These are phyloP conservation scores for Chrysoporthe puriensis DNA, from an alignment of 2,329 filamentous ascomycete genomes.

Conservation along the genomic window DNA sequence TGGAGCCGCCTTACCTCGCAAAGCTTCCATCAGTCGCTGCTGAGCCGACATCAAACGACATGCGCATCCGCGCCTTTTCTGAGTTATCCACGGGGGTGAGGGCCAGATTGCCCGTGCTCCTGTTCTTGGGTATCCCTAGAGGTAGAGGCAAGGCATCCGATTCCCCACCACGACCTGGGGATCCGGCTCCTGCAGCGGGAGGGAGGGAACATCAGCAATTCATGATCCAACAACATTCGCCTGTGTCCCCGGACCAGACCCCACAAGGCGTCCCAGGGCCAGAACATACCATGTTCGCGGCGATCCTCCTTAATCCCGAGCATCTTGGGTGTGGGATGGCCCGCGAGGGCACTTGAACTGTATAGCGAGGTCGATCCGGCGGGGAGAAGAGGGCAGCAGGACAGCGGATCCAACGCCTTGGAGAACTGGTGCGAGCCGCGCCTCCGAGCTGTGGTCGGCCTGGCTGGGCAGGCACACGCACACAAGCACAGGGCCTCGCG, in stretches of 20 bases:
- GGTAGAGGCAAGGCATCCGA: constrained; percentile 34
- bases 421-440: constrained; percentile 7
- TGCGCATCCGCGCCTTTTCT: constrained; percentile 66
- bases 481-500: constrained; percentile 8
- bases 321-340: constrained; percentile 42
- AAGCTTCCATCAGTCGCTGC: constrained; percentile 69
- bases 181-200: constrained; percentile 15
- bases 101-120: constrained; percentile 66
- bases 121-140: constrained; percentile 64
- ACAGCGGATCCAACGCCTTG: not conserved
- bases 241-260: constrained; percentile 13
- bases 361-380: not conserved
- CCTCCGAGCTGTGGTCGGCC: not conserved
- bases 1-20: constrained; percentile 64
- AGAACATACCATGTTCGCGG: constrained; percentile 46
- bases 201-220: constrained; percentile 13
- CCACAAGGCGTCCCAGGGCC: constrained; percentile 19
- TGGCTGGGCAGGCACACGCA: not conserved
- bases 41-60: constrained; percentile 76
- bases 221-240: constrained; percentile 1
- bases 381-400: not conserved
- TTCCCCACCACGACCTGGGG: constrained; percentile 5
- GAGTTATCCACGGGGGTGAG: constrained; percentile 49
- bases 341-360: not conserved
- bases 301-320: constrained; percentile 47